These are phyloP conservation scores for Fusarium siculi DNA, from an alignment of 2,329 filamentous ascomycete genomes.

Conservation along the genomic window DNA sequence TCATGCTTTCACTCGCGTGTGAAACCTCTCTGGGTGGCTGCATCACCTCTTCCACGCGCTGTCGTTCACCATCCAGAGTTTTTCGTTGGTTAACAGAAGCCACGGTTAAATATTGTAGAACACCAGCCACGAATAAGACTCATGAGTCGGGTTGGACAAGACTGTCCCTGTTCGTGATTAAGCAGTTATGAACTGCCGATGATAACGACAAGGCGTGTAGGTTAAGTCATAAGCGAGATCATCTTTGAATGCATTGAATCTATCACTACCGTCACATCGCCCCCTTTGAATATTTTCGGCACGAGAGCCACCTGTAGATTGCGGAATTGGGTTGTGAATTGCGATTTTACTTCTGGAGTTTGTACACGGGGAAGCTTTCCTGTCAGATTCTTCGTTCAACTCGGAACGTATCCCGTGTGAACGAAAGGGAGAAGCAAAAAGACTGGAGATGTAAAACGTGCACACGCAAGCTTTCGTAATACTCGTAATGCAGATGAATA, in stretches of 20 bases:
- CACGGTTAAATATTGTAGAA: conserved; percentile 19
- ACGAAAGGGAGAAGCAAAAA: conserved; percentile 18
- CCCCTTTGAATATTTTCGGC: not conserved
- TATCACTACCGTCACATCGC: conserved; percentile 28
- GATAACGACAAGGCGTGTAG: conserved; percentile 9
- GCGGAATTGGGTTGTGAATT: not conserved
- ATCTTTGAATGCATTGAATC: conserved; percentile 16
- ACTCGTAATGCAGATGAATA: conserved; percentile 13
- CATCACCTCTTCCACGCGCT: conserved; percentile 25
- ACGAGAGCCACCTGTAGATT: not conserved
- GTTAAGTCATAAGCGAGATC: conserved; percentile 35
- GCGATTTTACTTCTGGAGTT: conserved; percentile 6
- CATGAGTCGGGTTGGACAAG: not conserved
- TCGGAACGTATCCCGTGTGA: conserved; percentile 25
- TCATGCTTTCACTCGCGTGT: conserved; percentile 21
- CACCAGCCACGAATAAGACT: conserved; percentile 16
- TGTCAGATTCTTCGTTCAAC: not conserved
- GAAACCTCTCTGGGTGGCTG: conserved; percentile 31
- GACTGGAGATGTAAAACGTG: conserved; percentile 25
- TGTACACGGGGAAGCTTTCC: conserved; percentile 7
- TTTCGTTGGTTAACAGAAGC: conserved; percentile 2
- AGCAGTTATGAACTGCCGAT: conserved; percentile 24
- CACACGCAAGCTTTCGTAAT: conserved; percentile 33
- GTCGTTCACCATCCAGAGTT: conserved; percentile 8
- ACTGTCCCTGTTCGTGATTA: conserved; percentile 5